Evolutionary conservation across 306 rosid genomes (phyloP).

Genomic region (Adenanthera pavonina): DNA sequence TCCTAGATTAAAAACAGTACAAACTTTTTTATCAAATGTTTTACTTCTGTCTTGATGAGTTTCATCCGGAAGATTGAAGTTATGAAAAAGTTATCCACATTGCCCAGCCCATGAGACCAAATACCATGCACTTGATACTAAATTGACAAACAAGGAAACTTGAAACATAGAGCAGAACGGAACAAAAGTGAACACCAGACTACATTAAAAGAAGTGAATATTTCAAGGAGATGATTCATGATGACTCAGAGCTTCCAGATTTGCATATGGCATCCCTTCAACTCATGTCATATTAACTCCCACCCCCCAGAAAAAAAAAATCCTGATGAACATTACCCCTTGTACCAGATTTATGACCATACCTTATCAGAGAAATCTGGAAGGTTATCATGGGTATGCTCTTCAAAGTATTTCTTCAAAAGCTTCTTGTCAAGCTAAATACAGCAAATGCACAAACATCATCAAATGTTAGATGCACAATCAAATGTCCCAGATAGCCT

Average conservation of each 20-base stretch:
- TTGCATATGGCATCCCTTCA: neutral
- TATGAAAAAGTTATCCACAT: conserved; percentile 17
- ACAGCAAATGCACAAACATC: conserved; percentile 34
- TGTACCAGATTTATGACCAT: conserved; percentile 33
- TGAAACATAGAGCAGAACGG: neutral
- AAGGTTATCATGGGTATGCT: conserved; percentile 60
- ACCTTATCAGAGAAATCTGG: conserved; percentile 90
- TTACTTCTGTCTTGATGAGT: neutral
- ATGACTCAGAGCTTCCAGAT: conserved; percentile 13
- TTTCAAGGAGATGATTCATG: neutral
- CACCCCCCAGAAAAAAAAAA: neutral
- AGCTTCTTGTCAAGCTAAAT: conserved; percentile 82
- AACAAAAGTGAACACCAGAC: conserved; percentile 26
- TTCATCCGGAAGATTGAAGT: neutral
- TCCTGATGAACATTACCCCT: neutral
- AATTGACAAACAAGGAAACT: neutral
- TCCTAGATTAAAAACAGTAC: neutral
- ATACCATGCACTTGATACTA: neutral
- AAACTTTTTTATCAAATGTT: neutral
- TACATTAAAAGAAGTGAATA: conserved; percentile 7
- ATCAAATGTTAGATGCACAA: conserved; percentile 33
- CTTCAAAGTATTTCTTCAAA: conserved; percentile 67
- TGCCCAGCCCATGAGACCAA: neutral
- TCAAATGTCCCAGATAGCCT: conserved; percentile 28
- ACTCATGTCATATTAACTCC: neutral